phyloP scores from a whole-genome alignment of 306 rosid species.

The Trifolium dubium region DNA sequence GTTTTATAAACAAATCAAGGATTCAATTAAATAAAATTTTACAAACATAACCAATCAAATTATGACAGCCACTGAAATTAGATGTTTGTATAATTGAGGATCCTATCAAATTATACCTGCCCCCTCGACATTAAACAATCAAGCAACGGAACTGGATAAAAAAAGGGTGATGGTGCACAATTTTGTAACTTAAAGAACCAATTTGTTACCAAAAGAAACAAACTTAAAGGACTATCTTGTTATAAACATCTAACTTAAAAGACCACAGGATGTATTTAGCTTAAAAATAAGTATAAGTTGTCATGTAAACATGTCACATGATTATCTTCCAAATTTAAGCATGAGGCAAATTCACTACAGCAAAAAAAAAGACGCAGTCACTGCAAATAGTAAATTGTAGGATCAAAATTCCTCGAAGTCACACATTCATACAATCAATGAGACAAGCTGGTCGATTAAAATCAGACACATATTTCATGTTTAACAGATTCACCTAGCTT shows the following conservation, averaged over 20 bases:
- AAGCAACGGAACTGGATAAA: no score
- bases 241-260: no score
- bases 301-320: background rate
- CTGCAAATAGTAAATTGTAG: background rate
- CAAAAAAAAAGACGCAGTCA: background rate
- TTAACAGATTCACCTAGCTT: background rate
- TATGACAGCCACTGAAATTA: conserved; percentile 9
- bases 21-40: background rate
- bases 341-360: background rate
- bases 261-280: no score
- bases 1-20: background rate
- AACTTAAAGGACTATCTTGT: no score
- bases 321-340: conserved; percentile 22
- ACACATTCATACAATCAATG: background rate
- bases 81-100: background rate
- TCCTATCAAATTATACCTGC: no score
- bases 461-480: background rate
- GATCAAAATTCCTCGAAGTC: background rate
- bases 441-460: background rate
- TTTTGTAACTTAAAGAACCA: no score
- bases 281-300: background rate
- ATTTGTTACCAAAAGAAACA: background rate
- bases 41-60: conserved; percentile 16
- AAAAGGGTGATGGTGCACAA: no score
- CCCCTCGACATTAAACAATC: no score